These are phyloP conservation scores for Hanseniaspora gamundiae DNA, from an alignment of 1,139 yeast genomes.

Conservation along the genomic window DNA sequence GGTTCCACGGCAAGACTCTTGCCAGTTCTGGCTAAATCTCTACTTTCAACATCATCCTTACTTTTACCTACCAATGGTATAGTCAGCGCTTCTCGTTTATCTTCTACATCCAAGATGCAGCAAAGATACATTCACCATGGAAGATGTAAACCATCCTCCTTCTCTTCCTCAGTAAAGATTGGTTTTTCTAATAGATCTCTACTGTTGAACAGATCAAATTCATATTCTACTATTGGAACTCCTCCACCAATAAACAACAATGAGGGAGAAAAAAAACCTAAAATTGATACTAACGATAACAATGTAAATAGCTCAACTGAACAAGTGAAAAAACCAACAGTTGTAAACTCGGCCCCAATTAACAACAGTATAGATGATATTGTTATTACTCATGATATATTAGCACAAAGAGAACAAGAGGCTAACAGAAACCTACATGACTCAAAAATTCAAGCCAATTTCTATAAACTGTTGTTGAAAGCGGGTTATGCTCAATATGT, in stretches of 20 bases:
- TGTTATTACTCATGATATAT: slow-evolving; percentile 23
- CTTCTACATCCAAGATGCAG: no score
- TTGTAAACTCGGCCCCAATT: background rate
- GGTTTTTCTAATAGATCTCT: no score
- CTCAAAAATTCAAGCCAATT: slow-evolving; percentile 65
- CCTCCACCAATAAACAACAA: background rate
- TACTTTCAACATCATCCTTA: background rate
- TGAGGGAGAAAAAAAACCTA: background rate
- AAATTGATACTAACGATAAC: background rate
- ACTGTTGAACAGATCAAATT: no score
- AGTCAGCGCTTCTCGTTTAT: no score
- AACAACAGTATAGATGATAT: background rate
- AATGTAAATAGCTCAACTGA: background rate
- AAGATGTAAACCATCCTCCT: no score
- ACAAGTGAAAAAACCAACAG: no score
- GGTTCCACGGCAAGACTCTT: background rate
- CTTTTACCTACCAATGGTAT: no score
- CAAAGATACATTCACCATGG: no score
- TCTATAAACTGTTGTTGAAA: slow-evolving; percentile 58
- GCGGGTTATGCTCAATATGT: slow-evolving; percentile 89
- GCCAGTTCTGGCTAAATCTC: background rate
- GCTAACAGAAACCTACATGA: slow-evolving; percentile 68
- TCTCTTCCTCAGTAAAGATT: no score
- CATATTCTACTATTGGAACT: background rate
- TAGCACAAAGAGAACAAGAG: slow-evolving; percentile 64